phyloP scores from a whole-genome alignment of 2,329 filamentous ascomycete genomes.

The Mycosphaerelloides madeirae region DNA sequence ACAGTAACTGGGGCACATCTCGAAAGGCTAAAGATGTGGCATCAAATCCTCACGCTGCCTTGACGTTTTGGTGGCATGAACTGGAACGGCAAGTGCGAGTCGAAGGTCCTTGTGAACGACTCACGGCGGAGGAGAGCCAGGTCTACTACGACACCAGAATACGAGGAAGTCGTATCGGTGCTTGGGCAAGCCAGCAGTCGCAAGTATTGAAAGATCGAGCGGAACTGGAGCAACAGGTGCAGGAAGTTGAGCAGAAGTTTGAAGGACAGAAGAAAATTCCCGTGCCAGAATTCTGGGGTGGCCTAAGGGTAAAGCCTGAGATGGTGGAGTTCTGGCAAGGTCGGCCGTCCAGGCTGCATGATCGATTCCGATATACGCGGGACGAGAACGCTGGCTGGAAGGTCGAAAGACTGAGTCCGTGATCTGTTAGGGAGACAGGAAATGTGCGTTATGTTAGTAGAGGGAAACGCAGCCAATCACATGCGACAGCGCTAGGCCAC shows the following conservation, averaged over 20 bases:
- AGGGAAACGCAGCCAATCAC: too few species aligned
- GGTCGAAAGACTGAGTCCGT: slow-evolving; percentile 71
- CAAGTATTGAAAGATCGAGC: slow-evolving; percentile 65
- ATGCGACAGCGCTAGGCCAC: too few species aligned
- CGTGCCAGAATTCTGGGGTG: slow-evolving; percentile 92
- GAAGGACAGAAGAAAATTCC: slow-evolving; percentile 73
- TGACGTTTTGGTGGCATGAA: slow-evolving; percentile 88
- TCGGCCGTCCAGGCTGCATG: slow-evolving; percentile 80
- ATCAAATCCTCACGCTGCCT: slow-evolving; percentile 69
- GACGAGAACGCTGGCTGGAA: slow-evolving; percentile 40
- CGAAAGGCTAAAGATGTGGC: slow-evolving; percentile 63
- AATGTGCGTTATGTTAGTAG: too few species aligned
- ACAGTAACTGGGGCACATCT: slow-evolving; percentile 84
- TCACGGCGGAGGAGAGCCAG: slow-evolving; percentile 67
- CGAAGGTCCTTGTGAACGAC: slow-evolving; percentile 68
- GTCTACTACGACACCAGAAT: slow-evolving; percentile 62
- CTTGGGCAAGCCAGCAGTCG: slow-evolving; percentile 91
- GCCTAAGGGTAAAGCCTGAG: slow-evolving; percentile 77
- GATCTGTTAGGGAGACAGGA: too few species aligned
- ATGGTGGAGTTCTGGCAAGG: slow-evolving; percentile 96
- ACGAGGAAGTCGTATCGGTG: slow-evolving; percentile 77
- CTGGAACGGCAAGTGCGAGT: slow-evolving; percentile 87
- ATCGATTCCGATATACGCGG: slow-evolving; percentile 81
- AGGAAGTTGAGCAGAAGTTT: slow-evolving; percentile 71
- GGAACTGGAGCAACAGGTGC: slow-evolving; percentile 71